Evolutionary conservation across 768 basidiomycete species (phyloP).

Genomic region (Boletus reticuloceps): DNA sequence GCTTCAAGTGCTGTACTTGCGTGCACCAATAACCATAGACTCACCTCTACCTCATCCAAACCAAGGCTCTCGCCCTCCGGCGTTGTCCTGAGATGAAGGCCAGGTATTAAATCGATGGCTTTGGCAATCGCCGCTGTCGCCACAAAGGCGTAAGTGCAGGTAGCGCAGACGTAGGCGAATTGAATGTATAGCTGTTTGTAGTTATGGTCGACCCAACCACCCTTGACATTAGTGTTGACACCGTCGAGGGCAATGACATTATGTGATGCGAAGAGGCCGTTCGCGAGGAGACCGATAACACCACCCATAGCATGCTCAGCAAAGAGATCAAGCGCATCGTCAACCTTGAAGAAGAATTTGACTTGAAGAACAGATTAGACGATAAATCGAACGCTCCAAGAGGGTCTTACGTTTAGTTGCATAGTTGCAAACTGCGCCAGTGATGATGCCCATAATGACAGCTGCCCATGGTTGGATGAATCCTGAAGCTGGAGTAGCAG

Average conservation of each 20-base stretch:
- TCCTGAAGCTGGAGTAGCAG: conserved; percentile 86
- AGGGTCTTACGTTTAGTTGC: conserved; percentile 68
- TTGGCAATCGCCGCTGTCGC: conserved; percentile 62
- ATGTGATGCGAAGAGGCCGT: conserved; percentile 71
- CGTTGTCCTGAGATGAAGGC: conserved; percentile 51
- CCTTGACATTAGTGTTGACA: conserved; percentile 48
- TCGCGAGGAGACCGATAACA: conserved; percentile 68
- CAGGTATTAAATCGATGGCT: conserved; percentile 53
- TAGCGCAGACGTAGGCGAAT: conserved; percentile 59
- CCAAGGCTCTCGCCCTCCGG: conserved; percentile 59
- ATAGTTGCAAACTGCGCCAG: conserved; percentile 76
- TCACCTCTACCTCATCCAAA: conserved; percentile 71
- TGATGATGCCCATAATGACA: conserved; percentile 70
- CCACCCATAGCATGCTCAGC: conserved; percentile 90
- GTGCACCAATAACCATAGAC: conserved; percentile 8
- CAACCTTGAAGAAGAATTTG: conserved; percentile 66
- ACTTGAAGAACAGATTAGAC: conserved; percentile 39
- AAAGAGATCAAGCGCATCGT: conserved; percentile 91
- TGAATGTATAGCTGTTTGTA: conserved; percentile 83
- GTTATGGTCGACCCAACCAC: conserved; percentile 74
- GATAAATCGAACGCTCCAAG: background rate
- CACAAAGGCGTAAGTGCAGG: conserved; percentile 57
- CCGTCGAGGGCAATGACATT: conserved; percentile 68
- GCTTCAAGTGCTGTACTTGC: background rate
- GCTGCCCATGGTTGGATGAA: conserved; percentile 77